Percentiles rank a stretch among this genome's conserved stretches.
Conservation (phyloP, 352 stramenopile species). For the Globisporangium nodosum region DNA sequence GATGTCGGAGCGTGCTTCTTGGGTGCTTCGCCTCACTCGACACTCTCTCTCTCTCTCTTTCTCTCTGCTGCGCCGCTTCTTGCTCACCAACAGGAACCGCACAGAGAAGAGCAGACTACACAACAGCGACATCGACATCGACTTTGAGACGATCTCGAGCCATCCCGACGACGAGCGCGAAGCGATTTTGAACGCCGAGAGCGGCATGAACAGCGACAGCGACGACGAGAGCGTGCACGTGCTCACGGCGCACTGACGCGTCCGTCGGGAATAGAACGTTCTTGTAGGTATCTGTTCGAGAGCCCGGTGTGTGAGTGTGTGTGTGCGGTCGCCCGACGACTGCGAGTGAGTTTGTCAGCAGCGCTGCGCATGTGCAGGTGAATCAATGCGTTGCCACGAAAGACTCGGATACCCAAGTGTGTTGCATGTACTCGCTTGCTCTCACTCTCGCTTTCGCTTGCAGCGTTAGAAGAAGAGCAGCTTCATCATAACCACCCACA, state of each 20-base stretch:
- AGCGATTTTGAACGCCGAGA: slow-evolving; percentile 48
- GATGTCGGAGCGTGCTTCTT: background rate
- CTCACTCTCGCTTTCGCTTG: background rate
- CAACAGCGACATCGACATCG: slow-evolving; percentile 64
- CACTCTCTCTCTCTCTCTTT: background rate
- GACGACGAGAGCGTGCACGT: slow-evolving; percentile 20
- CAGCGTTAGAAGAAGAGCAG: slow-evolving; percentile 75
- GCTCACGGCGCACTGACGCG: slow-evolving; percentile 8
- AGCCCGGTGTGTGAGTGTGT: background rate
- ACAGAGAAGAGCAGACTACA: slow-evolving; percentile 36
- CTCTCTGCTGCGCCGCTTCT: background rate
- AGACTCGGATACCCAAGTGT: background rate
- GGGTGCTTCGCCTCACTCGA: background rate
- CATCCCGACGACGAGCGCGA: slow-evolving; percentile 38
- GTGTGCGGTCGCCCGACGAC: background rate
- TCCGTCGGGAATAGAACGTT: background rate
- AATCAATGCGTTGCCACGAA: background rate
- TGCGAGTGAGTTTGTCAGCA: background rate
- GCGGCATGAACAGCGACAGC: slow-evolving; percentile 27
- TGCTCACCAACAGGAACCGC: slow-evolving; percentile 33
- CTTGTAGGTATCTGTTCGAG: background rate
- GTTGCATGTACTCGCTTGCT: background rate
- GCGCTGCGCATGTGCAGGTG: background rate
- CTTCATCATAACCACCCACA: slow-evolving; percentile 84
- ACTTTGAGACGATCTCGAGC: slow-evolving; percentile 41